A percentile compares a stretch with the other conserved stretches of the same genome.
Evolutionary conservation across 768 basidiomycete genomes (phyloP).

Genomic region (Boletus sp.): DNA sequence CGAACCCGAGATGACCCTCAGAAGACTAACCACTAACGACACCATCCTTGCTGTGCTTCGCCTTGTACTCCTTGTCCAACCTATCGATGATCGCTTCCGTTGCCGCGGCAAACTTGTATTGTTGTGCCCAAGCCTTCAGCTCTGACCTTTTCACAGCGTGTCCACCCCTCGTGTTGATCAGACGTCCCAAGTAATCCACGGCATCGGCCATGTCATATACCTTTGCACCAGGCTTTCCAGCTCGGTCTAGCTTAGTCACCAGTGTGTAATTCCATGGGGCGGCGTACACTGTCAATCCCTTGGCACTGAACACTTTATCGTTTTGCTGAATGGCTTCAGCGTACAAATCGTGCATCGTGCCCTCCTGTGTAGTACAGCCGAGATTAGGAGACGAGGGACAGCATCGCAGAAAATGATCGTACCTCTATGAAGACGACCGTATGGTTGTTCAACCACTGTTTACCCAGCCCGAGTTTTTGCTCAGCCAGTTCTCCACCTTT

Average conservation of each 20-base stretch:
- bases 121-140: neutral
- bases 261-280: slow-evolving; percentile 7
- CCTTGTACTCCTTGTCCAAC: neutral
- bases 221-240: slow-evolving; percentile 3
- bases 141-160: slow-evolving; percentile 5
- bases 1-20: no score
- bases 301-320: slow-evolving; percentile 1
- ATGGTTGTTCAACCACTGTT: slow-evolving; percentile 13
- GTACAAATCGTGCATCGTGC: neutral
- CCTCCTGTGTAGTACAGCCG: neutral
- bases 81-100: neutral
- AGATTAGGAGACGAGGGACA: neutral
- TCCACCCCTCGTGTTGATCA: neutral
- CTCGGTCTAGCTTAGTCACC: slow-evolving; percentile 11
- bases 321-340: slow-evolving; percentile 2
- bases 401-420: neutral
- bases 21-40: neutral
- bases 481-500: slow-evolving; percentile 1
- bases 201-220: slow-evolving; percentile 10
- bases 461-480: neutral
- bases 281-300: slow-evolving; percentile 12
- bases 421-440: slow-evolving; percentile 5
- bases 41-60: neutral
- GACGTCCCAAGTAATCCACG: slow-evolving; percentile 6
- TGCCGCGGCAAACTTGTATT: neutral